Evolutionary conservation across 2,329 filamentous ascomycete species (phyloP).

Genomic region (Ascochyta pisi): DNA sequence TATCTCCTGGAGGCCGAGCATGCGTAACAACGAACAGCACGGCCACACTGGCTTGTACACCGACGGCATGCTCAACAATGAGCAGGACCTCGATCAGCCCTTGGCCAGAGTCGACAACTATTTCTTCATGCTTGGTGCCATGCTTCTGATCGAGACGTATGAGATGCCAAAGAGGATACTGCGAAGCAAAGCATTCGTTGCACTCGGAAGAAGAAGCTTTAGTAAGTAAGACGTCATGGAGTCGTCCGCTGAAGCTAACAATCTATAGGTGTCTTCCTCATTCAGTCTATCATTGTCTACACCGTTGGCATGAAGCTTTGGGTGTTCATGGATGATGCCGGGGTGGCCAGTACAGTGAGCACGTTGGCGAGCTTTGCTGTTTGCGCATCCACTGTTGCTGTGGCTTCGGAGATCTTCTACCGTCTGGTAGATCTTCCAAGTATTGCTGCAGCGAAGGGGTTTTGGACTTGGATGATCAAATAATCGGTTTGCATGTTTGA

Average conservation of each 20-base stretch:
- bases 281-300: conserved; percentile 53
- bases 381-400: conserved; percentile 26
- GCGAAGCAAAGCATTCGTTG: conserved; percentile 44
- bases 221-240: conserved; percentile 44
- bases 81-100: conserved; percentile 44
- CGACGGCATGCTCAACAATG: conserved; percentile 46
- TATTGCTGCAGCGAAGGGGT: conserved; percentile 25
- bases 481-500: not conserved
- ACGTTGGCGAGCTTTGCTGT: conserved; percentile 35
- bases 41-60: conserved; percentile 54
- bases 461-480: conserved; percentile 36
- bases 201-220: conserved; percentile 52
- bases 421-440: conserved; percentile 45
- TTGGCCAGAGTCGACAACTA: conserved; percentile 54
- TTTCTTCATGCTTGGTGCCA: conserved; percentile 52
- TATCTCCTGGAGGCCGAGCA: conserved; percentile 48
- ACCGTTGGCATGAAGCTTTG: conserved; percentile 55
- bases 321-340: conserved; percentile 39
- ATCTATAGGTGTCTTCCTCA: conserved; percentile 50
- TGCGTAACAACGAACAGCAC: conserved; percentile 47
- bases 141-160: conserved; percentile 52
- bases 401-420: conserved; percentile 41
- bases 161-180: conserved; percentile 47
- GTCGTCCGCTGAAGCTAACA: conserved; percentile 17
- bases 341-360: conserved; percentile 18